A percentile compares a stretch with the other conserved stretches of the same genome.
Evolutionary conservation across 306 rosid genomes (phyloP).

Genomic region (Cicer arietinum): DNA sequence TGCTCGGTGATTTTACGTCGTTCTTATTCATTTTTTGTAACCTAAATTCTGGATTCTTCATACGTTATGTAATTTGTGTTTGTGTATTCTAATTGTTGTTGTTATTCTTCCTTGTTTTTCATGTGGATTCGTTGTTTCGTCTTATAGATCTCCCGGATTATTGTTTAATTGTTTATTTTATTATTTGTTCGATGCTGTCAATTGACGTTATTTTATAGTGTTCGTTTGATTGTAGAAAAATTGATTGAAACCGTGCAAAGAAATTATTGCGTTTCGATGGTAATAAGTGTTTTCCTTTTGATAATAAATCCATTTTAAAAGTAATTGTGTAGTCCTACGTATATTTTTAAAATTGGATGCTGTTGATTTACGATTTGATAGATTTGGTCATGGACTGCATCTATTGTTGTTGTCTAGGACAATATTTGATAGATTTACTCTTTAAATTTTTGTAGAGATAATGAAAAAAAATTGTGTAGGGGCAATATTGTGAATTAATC

Average conservation of each 20-base stretch:
- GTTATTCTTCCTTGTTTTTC: not conserved
- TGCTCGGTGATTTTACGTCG: not conserved
- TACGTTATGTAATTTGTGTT: not conserved
- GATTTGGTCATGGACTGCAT: not conserved
- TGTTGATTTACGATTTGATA: not conserved
- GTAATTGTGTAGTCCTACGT: not conserved
- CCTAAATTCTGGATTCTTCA: not conserved
- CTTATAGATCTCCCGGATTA: not conserved
- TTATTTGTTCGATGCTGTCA: not conserved
- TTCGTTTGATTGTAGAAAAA: not conserved
- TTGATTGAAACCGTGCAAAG: not conserved
- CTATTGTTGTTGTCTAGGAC: not conserved
- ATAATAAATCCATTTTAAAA: not conserved
- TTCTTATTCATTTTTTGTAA: not conserved
- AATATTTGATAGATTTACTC: not conserved
- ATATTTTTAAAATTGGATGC: not conserved
- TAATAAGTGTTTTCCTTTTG: too few species aligned
- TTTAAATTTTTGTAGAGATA: not conserved
- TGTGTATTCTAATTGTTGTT: constrained; percentile 2
- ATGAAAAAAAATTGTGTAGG: not conserved
- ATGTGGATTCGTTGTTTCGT: not conserved
- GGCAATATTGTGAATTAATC: not conserved
- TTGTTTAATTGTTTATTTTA: constrained; percentile 1
- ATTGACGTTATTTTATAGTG: not conserved
- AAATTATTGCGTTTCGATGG: too few species aligned